Evolutionary conservation across 371 early-diverging fungal species (phyloP), one percentile per base, ranked within the genome.

Genomic region (Rhizomucor pusillus): DNA sequence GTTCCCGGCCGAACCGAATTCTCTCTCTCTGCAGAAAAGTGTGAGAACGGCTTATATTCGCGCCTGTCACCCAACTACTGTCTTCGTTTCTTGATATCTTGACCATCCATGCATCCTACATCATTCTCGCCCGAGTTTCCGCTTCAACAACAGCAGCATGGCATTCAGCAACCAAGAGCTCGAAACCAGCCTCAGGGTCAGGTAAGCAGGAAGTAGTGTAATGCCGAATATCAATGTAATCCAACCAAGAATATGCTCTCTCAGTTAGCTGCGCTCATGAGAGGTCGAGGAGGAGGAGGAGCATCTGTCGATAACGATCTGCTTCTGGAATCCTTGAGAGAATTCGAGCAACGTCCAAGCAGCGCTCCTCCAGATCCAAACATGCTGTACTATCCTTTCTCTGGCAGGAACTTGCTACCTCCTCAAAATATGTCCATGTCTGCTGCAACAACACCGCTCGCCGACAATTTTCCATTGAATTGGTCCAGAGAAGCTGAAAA

Each of bases 171-270:
- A 25, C 63, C 63, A 5, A 56, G 55, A 47, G 63, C 63, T n/a
- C 48, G 63, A 47, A 63, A 54, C 35, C 63, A 63, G 47, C 63
- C 63, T 20, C 63, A 63, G 47, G 58, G 58, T 23, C 63, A 63
- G 59, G 63, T 63, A 58, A 52, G 40, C 3, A 29, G 29, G 7
- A 3, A 29, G 40, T 7, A 14, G 9, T 11, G 19, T 7, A 12
- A 19, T 39, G 19, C 22, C 16, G 11, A 37, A 29, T 55, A 20
- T 39, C 22, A 20, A 20, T n/a, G 18, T 14, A 48, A 44, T 23
- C 22, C 23, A 25, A 14, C 44, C 29, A 40, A 36, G 52, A 14
- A 20, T n/a, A 20, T 14, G 14, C 35, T 23, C 44, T 13, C 39
- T 12, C 52, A 63, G 63, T 29, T 63, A 51, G 63, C 63, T 41